A percentile compares a stretch with the other conserved stretches of the same genome.
Evolutionary conservation across 1,284 basidiomycete species (phyloP).

Genomic region (Hemileia vastatrix): DNA sequence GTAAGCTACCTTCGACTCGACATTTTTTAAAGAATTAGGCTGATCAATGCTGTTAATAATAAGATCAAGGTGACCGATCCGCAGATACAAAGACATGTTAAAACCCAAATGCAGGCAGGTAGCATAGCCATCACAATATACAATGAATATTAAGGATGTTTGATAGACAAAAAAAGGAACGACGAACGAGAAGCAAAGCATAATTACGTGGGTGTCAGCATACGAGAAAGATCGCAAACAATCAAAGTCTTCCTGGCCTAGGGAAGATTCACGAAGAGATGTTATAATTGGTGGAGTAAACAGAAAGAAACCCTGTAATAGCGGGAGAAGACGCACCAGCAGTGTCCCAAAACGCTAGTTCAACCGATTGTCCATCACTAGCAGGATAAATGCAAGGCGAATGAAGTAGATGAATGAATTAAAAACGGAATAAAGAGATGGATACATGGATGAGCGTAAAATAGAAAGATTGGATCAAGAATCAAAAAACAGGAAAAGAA

Average conservation of each 20-base stretch:
- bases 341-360: conserved; percentile 91
- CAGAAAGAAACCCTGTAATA: background rate
- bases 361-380: conserved; percentile 65
- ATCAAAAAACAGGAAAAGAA: too few relatives aligned
- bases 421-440: background rate
- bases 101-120: too few relatives aligned
- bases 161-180: background rate
- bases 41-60: conserved; percentile 65
- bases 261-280: background rate
- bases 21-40: conserved; percentile 79
- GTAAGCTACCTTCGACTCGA: conserved; percentile 66
- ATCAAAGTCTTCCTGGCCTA: conserved; percentile 94
- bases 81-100: too few relatives aligned
- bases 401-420: conserved; percentile 77
- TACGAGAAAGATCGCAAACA: conserved; percentile 79
- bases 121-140: background rate
- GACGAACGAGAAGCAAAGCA: conserved; percentile 79
- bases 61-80: too few relatives aligned
- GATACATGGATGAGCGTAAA: conserved; percentile 39
- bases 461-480: background rate
- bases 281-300: background rate
- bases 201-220: conserved; percentile 83
- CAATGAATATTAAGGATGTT: too few relatives aligned
- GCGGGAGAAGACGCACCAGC: conserved; percentile 56
- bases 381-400: conserved; percentile 60